Evolutionary conservation across 306 rosid species (phyloP), one percentile per base, ranked within the genome.

Genomic region (Fragaria nilgerrensis): DNA sequence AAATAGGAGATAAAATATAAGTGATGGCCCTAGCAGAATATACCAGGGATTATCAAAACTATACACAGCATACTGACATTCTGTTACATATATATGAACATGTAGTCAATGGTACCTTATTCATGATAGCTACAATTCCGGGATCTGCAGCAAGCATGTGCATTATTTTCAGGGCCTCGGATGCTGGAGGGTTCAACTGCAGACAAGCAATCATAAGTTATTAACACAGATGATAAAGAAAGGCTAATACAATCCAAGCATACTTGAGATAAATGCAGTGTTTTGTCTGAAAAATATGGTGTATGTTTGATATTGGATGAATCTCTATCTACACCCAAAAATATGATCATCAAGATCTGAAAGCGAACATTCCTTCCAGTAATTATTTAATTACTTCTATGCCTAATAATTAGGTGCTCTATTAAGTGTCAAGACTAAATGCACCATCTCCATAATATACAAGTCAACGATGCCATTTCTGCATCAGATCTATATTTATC

Each of bases 101-200:
- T 44, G 58, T 23, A 49, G 50, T 70, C 17, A 15, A 45, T 10
- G 36, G 61, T 78, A 90, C 98, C 97, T 95, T 95, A 86, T 87
- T 95, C 97, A 95, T 92, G 72, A 92, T 58, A 79, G 98, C 91
- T 79, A 95, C 83, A 88, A 95, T 90, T 77, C 98, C 98, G 78
- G 96, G 97, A 82, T 95, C 98, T 48, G 97, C 88, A 64, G 97
- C 97, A 78, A 95, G 97, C 92, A 81, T 89, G 75, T 92, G 97
- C 98, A 95, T 95, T 92, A 89, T 92, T 83, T 86, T 92, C 75
- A 92, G 85, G 64, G 97, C 97, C 82, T 92, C 97, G 6, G 92
- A 82, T 41, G 96, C 85, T 17, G 97, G 91, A 82, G 98, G 98
- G 67, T 86, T 87, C 89, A 95, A 75, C 98, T 95, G 85, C 72